A percentile compares a stretch with the other conserved stretches of the same genome.
These are phyloP conservation scores for Tothia fuscella DNA, from an alignment of 2,329 filamentous ascomycete species.

Conservation along the genomic window DNA sequence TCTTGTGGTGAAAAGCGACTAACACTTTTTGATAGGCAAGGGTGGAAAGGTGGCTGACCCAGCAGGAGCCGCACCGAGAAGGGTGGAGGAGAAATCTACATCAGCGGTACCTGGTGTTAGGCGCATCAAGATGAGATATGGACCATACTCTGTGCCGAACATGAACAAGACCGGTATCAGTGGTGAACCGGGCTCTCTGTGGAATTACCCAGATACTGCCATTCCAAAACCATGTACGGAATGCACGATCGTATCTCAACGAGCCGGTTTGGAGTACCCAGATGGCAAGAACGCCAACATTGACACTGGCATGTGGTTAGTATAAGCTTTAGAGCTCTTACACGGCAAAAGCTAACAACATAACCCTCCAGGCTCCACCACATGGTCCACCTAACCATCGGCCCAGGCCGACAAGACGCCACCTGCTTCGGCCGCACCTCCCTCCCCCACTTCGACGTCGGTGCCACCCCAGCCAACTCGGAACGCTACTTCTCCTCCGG, in stretches of 20 bases:
- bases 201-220: constrained; percentile 9
- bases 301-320: neutral
- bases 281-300: constrained; percentile 7
- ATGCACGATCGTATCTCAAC: constrained; percentile 6
- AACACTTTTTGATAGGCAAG: neutral
- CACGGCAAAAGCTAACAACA: no score
- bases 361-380: no score
- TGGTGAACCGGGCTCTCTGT: constrained; percentile 6
- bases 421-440: constrained; percentile 1
- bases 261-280: constrained; percentile 7
- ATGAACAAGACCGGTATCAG: constrained; percentile 7
- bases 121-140: constrained; percentile 8
- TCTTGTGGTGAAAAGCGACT: neutral
- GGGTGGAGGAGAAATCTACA: neutral
- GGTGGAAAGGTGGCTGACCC: constrained; percentile 5
- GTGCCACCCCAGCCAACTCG: constrained; percentile 6
- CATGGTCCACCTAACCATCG: constrained; percentile 8
- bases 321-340: no score
- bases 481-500: constrained; percentile 9
- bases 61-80: constrained; percentile 2
- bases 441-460: constrained; percentile 8
- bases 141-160: constrained; percentile 9
- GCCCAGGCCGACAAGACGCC: constrained; percentile 6
- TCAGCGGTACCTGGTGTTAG: constrained; percentile 2
- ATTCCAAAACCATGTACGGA: constrained; percentile 4